These are phyloP conservation scores for Coniferiporia weirii DNA, from an alignment of 1,284 basidiomycete genomes.

Conservation along the genomic window DNA sequence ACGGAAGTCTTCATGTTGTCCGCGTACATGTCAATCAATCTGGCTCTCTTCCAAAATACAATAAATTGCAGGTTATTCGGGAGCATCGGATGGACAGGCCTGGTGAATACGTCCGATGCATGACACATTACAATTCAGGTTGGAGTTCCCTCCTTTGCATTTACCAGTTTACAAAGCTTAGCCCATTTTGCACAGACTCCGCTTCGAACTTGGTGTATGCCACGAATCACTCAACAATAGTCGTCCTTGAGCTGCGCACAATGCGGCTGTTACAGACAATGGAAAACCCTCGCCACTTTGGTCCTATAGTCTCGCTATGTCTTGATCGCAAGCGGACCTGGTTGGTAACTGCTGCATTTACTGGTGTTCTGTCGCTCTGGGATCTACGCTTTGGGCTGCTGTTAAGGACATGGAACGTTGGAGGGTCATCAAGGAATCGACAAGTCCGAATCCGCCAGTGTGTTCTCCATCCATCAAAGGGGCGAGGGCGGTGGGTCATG, in stretches of 20 bases:
- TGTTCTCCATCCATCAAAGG: slow-evolving; percentile 79
- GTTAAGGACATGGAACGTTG: slow-evolving; percentile 82
- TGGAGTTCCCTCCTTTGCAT: slow-evolving; percentile 26
- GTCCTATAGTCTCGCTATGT: slow-evolving; percentile 82
- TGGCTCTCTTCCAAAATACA: slow-evolving; percentile 71
- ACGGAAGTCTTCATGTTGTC: slow-evolving; percentile 81
- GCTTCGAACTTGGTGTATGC: slow-evolving; percentile 78
- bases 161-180: slow-evolving; percentile 16
- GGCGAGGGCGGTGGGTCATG: slow-evolving; percentile 85
- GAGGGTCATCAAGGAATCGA: slow-evolving; percentile 44
- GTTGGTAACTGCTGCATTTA: slow-evolving; percentile 83
- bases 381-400: slow-evolving; percentile 91
- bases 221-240: slow-evolving; percentile 76
- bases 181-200: slow-evolving; percentile 38
- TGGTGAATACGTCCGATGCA: slow-evolving; percentile 74
- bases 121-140: slow-evolving; percentile 76
- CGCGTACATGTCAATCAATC: slow-evolving; percentile 68
- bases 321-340: slow-evolving; percentile 79
- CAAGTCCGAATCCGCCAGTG: slow-evolving; percentile 63
- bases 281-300: slow-evolving; percentile 82
- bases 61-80: slow-evolving; percentile 69
- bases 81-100: slow-evolving; percentile 64
- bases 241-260: slow-evolving; percentile 80
- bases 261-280: slow-evolving; percentile 76
- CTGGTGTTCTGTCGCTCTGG: slow-evolving; percentile 85